Evolutionary conservation across 306 rosid genomes (phyloP), one percentile per base, ranked within the genome.

Genomic region (Cucurbita maxima): DNA sequence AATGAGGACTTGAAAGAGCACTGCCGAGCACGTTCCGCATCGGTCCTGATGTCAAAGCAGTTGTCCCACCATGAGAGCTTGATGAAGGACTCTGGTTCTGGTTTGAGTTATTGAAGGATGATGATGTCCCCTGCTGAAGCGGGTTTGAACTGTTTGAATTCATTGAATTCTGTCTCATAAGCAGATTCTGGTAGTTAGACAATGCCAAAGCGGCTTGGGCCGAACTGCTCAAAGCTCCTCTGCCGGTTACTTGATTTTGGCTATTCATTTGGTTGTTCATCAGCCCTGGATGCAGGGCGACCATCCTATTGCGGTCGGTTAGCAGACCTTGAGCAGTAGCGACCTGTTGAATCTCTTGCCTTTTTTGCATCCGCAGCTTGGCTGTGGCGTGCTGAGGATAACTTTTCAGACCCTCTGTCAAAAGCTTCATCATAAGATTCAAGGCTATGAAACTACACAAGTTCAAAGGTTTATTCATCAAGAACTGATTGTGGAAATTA

Each of bases 311-410:
- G 62, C 91, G 80, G 77, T 91, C 98, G 34, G 96, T 86, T 47
- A 96, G 91, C 78, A 86, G 84, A 67, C 92, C 96, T 81, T 89
- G 99, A 78, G 52, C 96, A 48, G 75, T 86, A 54, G 96, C 92
- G 73, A 84, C 38, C 79, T 95, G 97, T 83, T 95, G 97, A 86
- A 95, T 88, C 80, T 95, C 99, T 74, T 86, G 96, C 91, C 86
- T 86, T 87, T 94, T 89, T 71, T 88, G 97, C 90, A 84, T 86
- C 87, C 89, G 96, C 77, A 83, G 88, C 84, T 89, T 95, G 75
- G 89, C 84, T 1, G 81, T 80, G 10, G 90, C 84, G 67, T 83
- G 85, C 25, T 88, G 90, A 81, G 96, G 92, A 85, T 87, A 95
- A 78, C 79, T 86, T 84, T 95, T 95, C 87, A 95, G 82, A 72